phyloP scores from a whole-genome alignment of 176 grass and related monocot genomes.

The Eragrostis nindensis region DNA sequence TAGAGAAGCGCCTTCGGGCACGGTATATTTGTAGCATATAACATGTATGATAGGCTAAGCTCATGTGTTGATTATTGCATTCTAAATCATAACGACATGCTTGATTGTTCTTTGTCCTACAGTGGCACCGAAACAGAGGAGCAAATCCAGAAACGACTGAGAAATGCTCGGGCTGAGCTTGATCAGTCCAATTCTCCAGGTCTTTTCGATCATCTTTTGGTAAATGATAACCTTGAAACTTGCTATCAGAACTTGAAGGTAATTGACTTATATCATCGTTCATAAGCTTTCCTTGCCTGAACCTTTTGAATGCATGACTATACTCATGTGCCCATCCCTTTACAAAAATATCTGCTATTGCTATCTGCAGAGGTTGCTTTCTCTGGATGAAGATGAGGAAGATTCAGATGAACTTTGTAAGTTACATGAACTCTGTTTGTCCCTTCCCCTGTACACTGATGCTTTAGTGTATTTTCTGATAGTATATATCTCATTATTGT shows the following conservation, averaged over 20 bases:
- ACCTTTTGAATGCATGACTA: not conserved
- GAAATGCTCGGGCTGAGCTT: conserved; percentile 84
- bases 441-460: not conserved
- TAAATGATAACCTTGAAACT: conserved; percentile 87
- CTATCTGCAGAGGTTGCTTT: conserved; percentile 70
- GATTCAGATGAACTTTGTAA: conserved; percentile 59
- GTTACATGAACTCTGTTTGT: conserved; percentile 5
- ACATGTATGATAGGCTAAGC: conserved; percentile 41
- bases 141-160: conserved; percentile 86
- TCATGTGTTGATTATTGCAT: conserved; percentile 19
- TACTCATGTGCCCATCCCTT: not conserved
- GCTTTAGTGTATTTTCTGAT: conserved; percentile 22
- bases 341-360: conserved; percentile 27
- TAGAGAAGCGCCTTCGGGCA: conserved; percentile 93
- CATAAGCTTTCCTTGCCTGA: conserved; percentile 19
- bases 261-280: too few species aligned
- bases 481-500: conserved; percentile 7
- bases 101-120: conserved; percentile 38
- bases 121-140: conserved; percentile 76
- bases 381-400: conserved; percentile 53
- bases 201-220: conserved; percentile 86
- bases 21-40: conserved; percentile 69
- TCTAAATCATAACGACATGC: conserved; percentile 10
- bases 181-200: conserved; percentile 71
- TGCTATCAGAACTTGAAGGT: conserved; percentile 97